Evolutionary conservation across 331 rosid genomes (phyloP), one percentile per base, ranked within the genome.

Genomic region (Quercus phellos): DNA sequence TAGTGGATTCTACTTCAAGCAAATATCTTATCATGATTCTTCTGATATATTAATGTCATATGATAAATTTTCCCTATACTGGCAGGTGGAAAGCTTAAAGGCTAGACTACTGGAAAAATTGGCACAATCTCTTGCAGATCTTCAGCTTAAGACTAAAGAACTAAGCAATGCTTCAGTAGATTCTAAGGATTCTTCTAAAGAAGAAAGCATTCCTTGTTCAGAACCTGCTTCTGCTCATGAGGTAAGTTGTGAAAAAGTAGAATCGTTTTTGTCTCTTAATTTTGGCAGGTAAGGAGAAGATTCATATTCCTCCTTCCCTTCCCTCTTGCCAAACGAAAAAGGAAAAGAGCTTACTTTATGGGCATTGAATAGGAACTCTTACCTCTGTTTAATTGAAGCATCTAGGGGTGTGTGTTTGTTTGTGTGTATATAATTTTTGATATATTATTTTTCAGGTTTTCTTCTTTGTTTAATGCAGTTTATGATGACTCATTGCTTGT

Each of bases 31-130:
- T 22, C 19, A 53, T 46, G 68, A 63, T 58, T 60, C 51, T 51
- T 71, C 59, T 73, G 75, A 66, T 79, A 14, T 60, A 24, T 71
- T 42, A 16, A 78, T 64, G 74, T 78, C 78, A 75, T 82, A 71
- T 69, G 83, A 77, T 79, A 78, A 73, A 68, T 68, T 70, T 58
- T 76, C 75, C 60, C 75, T 74, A 7, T 83, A 34, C 87, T 86
- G 88, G 75, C 91, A 95, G 98, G 92, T 92, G 81, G 88, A 90
- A 74, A 90, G 86, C 80, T 90, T 94, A 85, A 89, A 91, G 87
- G 90, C 82, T 27, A 91, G 89, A 84, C 77, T 92, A 73, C 91
- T 94, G 42, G 94, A 86, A 74, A 94, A 94, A 77, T 84, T 94
- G 82, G 97, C 93, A 83, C 96, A 88, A 73, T 94, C 94, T 74